A percentile compares a stretch with the other conserved stretches of the same genome.
Conservation (phyloP, 768 basidiomycete genomes). For the Kwoniella sp. region DNA sequence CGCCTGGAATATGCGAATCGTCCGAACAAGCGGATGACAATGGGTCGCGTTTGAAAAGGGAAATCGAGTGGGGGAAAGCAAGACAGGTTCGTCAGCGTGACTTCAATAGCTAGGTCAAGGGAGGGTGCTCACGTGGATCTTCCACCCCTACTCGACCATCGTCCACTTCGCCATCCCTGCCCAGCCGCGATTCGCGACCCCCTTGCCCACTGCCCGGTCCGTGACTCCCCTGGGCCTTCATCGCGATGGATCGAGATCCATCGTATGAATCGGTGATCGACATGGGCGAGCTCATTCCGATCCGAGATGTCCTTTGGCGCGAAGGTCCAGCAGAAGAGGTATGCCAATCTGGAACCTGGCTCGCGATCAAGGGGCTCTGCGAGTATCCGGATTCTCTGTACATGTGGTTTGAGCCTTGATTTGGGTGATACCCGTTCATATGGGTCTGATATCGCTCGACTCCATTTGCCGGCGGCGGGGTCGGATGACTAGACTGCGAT, state of each 20-base stretch:
- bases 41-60: too few relatives aligned
- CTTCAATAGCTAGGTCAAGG: too few relatives aligned
- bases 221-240: background rate
- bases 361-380: too few relatives aligned
- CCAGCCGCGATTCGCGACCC: background rate
- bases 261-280: background rate
- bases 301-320: constrained; percentile 5
- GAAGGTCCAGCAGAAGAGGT: constrained; percentile 10
- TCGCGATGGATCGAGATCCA: background rate
- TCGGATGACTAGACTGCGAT: background rate
- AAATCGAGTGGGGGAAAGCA: too few relatives aligned
- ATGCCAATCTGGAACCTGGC: constrained; percentile 13
- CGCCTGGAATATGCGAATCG: too few relatives aligned
- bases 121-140: constrained; percentile 39
- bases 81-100: too few relatives aligned
- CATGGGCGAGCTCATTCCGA: background rate
- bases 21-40: background rate
- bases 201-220: background rate
- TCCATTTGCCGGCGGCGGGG: background rate
- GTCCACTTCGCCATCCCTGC: constrained; percentile 9
- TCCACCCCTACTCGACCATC: constrained; percentile 35
- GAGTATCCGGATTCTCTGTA: background rate
- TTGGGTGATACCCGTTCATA: background rate
- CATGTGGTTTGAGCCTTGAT: background rate
- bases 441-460: background rate